Base-by-base conservation (phyloP, 345 rosid species). In the Lagerstroemia speciosa region DNA sequence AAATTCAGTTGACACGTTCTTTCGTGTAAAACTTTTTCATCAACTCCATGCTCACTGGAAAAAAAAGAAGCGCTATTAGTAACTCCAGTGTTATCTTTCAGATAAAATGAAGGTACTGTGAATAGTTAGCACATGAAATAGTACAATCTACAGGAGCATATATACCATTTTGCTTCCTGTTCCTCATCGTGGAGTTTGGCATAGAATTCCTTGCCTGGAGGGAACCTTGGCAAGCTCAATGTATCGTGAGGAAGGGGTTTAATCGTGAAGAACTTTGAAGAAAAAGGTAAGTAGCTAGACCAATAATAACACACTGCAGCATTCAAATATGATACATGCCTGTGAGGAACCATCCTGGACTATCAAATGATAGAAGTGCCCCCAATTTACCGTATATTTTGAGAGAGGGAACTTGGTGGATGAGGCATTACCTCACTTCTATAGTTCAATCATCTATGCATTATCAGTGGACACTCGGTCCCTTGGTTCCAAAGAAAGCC, bases 401-500 rank as follows among this genome's bases (percentile, higher is more conserved):
- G 48, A 8, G 30, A 45, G 41, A 65, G 41, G 24, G 52, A n/a
- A 19, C 12, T 65, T 19, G 24, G 6, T 29, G 27, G 24, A 2
- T 29, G 27, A 17, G 22, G 22, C 34, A n/a, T 17, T 76, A 91
- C 97, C 89, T 86, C 84, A 71, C 83, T 85, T 67, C 71, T 26
- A 34, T 86, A n/a, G n/a, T n/a, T n/a, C n/a, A n/a, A n/a, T n/a
- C n/a, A n/a, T n/a, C n/a, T n/a, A 80, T 27, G 88, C 92, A n/a
- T 83, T 81, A 77, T 84, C 68, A 69, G 83, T 75, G 31, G 85
- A 77, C 46, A 90, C 88, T 68, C 97, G 78, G 65, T 72, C 79
- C 62, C 79, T 85, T 8, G 97, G 89, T 69, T 86, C 95, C 26
- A 88, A 81, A 27, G 87, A 72, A 17, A 91, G 79, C 53, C 88